Evolutionary conservation across 495 filamentous ascomycete species (phyloP).

Genomic region (Glutinoglossum americanum): DNA sequence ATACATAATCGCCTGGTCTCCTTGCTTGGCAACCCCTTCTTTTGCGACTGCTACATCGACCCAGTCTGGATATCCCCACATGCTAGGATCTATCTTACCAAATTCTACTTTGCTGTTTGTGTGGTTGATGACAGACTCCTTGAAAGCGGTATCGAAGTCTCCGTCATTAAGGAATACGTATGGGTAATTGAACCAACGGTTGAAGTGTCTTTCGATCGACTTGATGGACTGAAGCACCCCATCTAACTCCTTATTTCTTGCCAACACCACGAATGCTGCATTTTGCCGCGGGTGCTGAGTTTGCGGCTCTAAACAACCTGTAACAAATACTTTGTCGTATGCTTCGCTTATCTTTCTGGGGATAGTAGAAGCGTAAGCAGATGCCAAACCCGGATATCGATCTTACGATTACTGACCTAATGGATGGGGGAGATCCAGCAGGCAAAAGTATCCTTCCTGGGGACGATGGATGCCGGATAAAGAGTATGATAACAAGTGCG

Average conservation of each 20-base stretch:
- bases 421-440: constrained; percentile 71
- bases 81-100: constrained; percentile 71
- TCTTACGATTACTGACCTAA: constrained; percentile 39
- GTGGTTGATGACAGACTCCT: constrained; percentile 71
- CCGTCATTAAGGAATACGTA: constrained; percentile 98
- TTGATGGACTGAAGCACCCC: constrained; percentile 93
- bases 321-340: constrained; percentile 88
- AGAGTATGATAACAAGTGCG: constrained; percentile 72
- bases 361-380: neutral
- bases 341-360: constrained; percentile 89
- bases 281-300: constrained; percentile 61
- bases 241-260: constrained; percentile 88
- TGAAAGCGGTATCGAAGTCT: constrained; percentile 87
- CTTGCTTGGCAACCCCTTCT: constrained; percentile 88
- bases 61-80: constrained; percentile 98
- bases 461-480: constrained; percentile 72
- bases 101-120: constrained; percentile 75
- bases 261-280: constrained; percentile 87
- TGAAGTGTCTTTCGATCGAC: constrained; percentile 97
- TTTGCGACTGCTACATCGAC: constrained; percentile 79
- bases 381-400: neutral
- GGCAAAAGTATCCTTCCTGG: constrained; percentile 71
- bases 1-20: constrained; percentile 98
- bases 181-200: constrained; percentile 95
- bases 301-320: constrained; percentile 56